Percentiles rank a stretch among this genome's conserved stretches.
These are phyloP conservation scores for Pyronema domesticum DNA, from an alignment of 495 filamentous ascomycete genomes.

Conservation along the genomic window DNA sequence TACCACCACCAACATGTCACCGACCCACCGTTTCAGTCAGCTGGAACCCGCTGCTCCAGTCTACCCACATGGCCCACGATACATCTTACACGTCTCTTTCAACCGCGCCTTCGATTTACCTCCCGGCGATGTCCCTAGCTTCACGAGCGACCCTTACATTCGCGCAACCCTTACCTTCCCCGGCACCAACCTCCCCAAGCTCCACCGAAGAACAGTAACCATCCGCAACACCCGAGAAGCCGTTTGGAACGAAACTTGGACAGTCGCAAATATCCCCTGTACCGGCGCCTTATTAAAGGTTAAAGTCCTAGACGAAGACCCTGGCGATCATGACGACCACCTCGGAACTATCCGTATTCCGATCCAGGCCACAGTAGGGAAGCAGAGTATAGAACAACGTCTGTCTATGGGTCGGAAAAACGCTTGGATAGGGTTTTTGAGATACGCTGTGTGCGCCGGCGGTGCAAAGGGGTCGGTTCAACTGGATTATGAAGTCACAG, in stretches of 20 bases:
- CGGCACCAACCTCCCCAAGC: slow-evolving; percentile 43
- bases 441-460: background rate
- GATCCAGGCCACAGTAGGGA: background rate
- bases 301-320: slow-evolving; percentile 74
- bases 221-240: slow-evolving; percentile 52
- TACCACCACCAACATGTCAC: no score
- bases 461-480: background rate
- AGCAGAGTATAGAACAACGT: slow-evolving; percentile 6
- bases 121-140: slow-evolving; percentile 54
- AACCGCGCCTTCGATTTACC: slow-evolving; percentile 65
- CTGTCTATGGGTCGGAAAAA: background rate
- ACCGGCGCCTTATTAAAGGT: slow-evolving; percentile 66
- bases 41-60: background rate
- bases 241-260: slow-evolving; percentile 69
- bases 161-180: slow-evolving; percentile 40
- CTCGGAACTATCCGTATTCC: slow-evolving; percentile 64
- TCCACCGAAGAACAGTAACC: slow-evolving; percentile 61
- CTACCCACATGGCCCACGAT: slow-evolving; percentile 21
- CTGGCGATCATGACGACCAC: slow-evolving; percentile 67
- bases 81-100: slow-evolving; percentile 71
- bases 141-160: slow-evolving; percentile 74
- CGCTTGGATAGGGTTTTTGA: slow-evolving; percentile 4
- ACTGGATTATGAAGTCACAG: background rate
- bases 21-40: no score
- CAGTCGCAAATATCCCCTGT: slow-evolving; percentile 65